Conservation (phyloP, 1,284 basidiomycete species). For the Melampsora medusae region DNA sequence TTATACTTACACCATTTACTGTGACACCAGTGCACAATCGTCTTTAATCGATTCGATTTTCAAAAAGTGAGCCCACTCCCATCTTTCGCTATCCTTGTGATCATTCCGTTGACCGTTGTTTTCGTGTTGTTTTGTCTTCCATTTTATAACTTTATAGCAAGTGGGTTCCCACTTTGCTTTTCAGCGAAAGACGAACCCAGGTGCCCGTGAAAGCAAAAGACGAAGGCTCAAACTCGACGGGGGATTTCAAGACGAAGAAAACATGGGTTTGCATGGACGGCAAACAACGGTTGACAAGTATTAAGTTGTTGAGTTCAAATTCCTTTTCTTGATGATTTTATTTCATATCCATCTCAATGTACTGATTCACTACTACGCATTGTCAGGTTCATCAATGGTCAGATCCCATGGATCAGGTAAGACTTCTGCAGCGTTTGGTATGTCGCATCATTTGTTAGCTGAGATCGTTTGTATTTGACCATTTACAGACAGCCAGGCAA, state of each 20-base stretch:
- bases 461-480: not conserved
- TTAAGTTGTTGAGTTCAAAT: conserved; percentile 29
- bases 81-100: not conserved
- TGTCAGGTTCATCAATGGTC: conserved; percentile 31
- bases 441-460: not conserved
- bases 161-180: conserved; percentile 44
- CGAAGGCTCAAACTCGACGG: not conserved
- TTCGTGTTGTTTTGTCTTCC: not conserved
- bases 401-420: conserved; percentile 43
- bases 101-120: not conserved
- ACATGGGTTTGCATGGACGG: conserved; percentile 45
- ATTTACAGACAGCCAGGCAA: conserved; percentile 24
- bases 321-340: not conserved
- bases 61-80: conserved; percentile 30
- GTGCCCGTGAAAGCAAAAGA: not conserved
- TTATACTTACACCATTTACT: not conserved
- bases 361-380: not conserved
- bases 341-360: no score
- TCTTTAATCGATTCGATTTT: conserved; percentile 43
- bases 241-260: not conserved
- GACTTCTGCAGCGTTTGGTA: not conserved
- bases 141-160: conserved; percentile 11
- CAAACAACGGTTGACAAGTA: conserved; percentile 42
- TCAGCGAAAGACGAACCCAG: conserved; percentile 12
- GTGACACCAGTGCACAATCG: conserved; percentile 24